Evolutionary conservation across 2,329 filamentous ascomycete species (phyloP).

Genomic region (Xylariaceae sp.): DNA sequence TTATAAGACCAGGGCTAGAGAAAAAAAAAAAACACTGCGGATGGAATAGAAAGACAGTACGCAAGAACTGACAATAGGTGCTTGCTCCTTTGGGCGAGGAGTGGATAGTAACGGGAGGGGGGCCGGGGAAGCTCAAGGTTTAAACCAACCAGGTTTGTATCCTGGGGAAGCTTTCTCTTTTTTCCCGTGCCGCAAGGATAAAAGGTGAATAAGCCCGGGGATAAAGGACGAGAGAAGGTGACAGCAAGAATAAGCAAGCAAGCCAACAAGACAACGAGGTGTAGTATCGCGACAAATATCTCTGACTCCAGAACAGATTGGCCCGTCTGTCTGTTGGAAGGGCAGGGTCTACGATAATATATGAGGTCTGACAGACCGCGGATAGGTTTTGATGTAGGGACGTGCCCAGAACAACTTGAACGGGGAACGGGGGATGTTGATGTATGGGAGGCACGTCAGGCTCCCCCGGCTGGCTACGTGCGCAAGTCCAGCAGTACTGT

Average conservation of each 20-base stretch:
- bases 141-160: conserved; percentile 32
- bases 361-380: conserved; percentile 30
- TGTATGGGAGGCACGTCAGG: too few relatives aligned
- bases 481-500: too few relatives aligned
- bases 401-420: conserved; percentile 24
- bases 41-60: conserved; percentile 31
- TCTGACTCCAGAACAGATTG: too few relatives aligned
- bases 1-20: conserved; percentile 31
- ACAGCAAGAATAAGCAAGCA: neutral
- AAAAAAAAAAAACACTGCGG: conserved; percentile 20
- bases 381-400: conserved; percentile 30
- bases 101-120: conserved; percentile 35
- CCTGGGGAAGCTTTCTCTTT: conserved; percentile 23
- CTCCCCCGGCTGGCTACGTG: too few relatives aligned
- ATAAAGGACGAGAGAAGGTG: conserved; percentile 16
- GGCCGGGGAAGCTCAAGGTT: conserved; percentile 36
- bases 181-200: conserved; percentile 24
- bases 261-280: too few relatives aligned
- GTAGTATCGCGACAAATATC: too few relatives aligned
- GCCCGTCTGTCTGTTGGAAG: conserved; percentile 12
- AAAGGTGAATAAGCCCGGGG: conserved; percentile 16
- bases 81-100: conserved; percentile 28
- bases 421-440: too few relatives aligned
- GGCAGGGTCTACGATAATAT: conserved; percentile 32
- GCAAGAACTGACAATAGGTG: conserved; percentile 30